Evolutionary conservation across 176 grass and related monocot genomes (phyloP).

Genomic region (Cenchrus americanus): DNA sequence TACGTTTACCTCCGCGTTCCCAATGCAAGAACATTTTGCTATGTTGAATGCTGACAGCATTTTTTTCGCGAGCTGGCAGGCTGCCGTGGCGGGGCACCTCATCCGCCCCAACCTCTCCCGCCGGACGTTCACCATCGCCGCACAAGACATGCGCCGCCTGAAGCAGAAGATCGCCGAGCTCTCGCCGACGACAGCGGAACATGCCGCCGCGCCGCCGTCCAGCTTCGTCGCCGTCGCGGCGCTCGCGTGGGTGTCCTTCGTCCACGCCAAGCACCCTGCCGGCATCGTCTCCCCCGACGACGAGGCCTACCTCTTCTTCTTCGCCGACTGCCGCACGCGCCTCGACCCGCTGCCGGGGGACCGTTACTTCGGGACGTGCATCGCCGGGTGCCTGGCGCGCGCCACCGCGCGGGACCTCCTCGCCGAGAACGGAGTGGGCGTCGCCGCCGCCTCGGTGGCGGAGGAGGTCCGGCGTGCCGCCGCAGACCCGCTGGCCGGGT

Average conservation of each 20-base stretch:
- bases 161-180: conserved; percentile 37
- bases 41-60: too few relatives aligned
- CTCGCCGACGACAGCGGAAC: background rate
- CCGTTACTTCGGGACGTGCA: conserved; percentile 52
- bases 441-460: background rate
- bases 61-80: background rate
- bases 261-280: conserved; percentile 6
- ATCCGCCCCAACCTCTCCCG: conserved; percentile 15
- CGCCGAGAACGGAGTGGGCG: background rate
- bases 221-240: conserved; percentile 45
- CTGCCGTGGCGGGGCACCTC: background rate
- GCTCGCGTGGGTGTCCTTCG: conserved; percentile 40
- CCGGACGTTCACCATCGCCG: conserved; percentile 33
- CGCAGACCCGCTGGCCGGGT: conserved; percentile 33
- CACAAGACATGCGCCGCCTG: conserved; percentile 15
- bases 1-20: background rate
- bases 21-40: background rate
- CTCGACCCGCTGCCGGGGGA: conserved; percentile 37
- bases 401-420: conserved; percentile 23
- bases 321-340: conserved; percentile 49
- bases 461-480: conserved; percentile 14
- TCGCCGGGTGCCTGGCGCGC: conserved; percentile 14
- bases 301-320: conserved; percentile 48
- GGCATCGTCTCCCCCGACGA: background rate
- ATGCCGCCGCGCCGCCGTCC: background rate